Conservation (phyloP, 2,329 filamentous ascomycete genomes). For the Hymenotorrendiella dingleyae region DNA sequence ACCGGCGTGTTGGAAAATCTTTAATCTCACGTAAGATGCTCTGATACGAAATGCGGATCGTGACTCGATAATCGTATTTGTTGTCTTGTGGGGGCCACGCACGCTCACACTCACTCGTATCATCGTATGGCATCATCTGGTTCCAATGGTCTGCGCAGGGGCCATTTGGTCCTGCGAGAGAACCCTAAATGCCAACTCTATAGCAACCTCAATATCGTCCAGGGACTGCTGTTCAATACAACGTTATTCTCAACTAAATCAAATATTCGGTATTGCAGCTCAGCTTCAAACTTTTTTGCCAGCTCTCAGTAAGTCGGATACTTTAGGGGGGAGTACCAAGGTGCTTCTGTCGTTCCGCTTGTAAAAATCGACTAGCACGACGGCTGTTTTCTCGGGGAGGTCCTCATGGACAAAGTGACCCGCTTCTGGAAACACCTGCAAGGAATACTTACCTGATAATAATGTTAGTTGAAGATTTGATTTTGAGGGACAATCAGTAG, state of each 20-base stretch:
- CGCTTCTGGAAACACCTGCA: slow-evolving; percentile 90
- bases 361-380: slow-evolving; percentile 83
- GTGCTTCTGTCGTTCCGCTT: slow-evolving; percentile 81
- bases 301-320: slow-evolving; percentile 64
- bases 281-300: slow-evolving; percentile 49
- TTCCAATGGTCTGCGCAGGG: not conserved
- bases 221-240: no score
- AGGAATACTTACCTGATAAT: slow-evolving; percentile 78
- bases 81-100: no score
- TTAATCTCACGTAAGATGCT: no score
- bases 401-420: slow-evolving; percentile 98
- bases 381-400: slow-evolving; percentile 81
- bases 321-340: slow-evolving; percentile 86
- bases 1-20: no score
- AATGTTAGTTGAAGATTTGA: no score
- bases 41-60: no score
- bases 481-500: no score
- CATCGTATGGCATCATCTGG: not conserved
- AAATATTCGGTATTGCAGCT: not conserved
- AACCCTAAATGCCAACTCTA: no score
- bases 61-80: no score
- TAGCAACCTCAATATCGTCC: no score
- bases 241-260: not conserved
- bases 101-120: not conserved
- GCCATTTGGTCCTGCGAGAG: no score